Percentiles rank a stretch among this genome's conserved stretches.
Evolutionary conservation across 2,329 filamentous ascomycete species (phyloP).

Genomic region (Epichloe gansuensis): DNA sequence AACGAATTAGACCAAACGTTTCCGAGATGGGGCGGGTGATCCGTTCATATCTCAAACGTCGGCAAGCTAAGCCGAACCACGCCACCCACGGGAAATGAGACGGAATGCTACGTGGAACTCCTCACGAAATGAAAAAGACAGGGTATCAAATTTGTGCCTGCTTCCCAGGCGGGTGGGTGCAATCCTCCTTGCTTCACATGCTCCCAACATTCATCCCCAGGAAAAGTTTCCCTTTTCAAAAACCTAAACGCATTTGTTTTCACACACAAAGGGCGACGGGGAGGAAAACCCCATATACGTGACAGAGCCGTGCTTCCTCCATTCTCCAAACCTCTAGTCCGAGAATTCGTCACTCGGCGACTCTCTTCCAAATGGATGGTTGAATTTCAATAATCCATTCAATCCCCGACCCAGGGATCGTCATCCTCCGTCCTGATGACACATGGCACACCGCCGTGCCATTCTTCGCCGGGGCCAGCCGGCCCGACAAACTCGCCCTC

Average conservation of each 20-base stretch:
- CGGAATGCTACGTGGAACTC: no score
- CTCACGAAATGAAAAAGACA: no score
- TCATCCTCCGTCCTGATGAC: constrained; percentile 69
- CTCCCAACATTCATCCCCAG: no score
- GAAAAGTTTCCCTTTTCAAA: no score
- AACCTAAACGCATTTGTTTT: background rate
- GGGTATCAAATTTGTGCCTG: background rate
- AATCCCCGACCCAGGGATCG: constrained; percentile 95
- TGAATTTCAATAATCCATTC: constrained; percentile 91
- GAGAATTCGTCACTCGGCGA: constrained; percentile 18
- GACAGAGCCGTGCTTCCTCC: background rate
- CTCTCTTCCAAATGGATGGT: constrained; percentile 73
- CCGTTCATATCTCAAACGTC: background rate
- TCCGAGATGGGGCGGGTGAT: no score
- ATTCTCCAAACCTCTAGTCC: constrained; percentile 11
- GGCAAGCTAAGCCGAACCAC: background rate
- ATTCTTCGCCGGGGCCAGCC: constrained; percentile 30
- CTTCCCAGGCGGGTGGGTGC: background rate
- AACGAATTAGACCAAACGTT: no score
- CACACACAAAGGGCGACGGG: no score
- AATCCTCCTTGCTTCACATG: background rate
- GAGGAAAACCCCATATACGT: no score
- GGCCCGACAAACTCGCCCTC: constrained; percentile 65
- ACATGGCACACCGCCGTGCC: constrained; percentile 78
- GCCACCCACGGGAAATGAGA: no score